Base-by-base conservation (phyloP, 345 rosid genomes). In the Brassica nigra region DNA sequence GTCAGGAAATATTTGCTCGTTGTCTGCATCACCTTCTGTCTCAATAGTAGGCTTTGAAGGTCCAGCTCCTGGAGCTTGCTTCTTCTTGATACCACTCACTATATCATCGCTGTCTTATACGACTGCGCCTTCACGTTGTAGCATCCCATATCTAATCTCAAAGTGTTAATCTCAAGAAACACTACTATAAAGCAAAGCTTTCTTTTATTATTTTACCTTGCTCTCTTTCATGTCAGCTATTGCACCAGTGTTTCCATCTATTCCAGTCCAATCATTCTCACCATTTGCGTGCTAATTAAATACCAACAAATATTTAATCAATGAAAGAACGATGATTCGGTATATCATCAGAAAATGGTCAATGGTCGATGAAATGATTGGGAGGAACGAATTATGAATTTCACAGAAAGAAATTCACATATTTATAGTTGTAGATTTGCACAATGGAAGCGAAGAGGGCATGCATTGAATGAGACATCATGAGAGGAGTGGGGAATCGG, bases 11-110 rank as follows among this genome's bases (percentile, higher is more conserved):
- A 91, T 90, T 83, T 95, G 97, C 82, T 95, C 99, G 15, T 87
- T 77, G 23, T 95, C 98, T 2, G 97, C 98, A 87, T 95, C 98
- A 34, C 87, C 97, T 85, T 91, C 98, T 0, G 98, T 91, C 86
- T 93, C 99, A 18, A 91, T 80, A 62, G 87, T 85, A 0, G 99
- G 97, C 80, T 93, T 88, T 59, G 92, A 80, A 15, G 88, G 88
- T 68, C 96, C 85, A 44, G 81, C 63, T 61, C 96, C 99, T 1
- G 99, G 90, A 68, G 97, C 90, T 81, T 88, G 91, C 84, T 88
- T 88, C 91, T 93, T 93, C 92, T 95, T 93, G 78, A 95, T 89
- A 52, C 99, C 99, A 71, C 99, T 95, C 27, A 95, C 98, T 73
- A 93, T 95, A 34, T 95, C 97, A 92, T 95, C 31, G 99, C 94